Percentiles rank a stretch among this genome's conserved stretches.
Conservation (phyloP, 2,329 filamentous ascomycete species). For the Hortaea werneckii region DNA sequence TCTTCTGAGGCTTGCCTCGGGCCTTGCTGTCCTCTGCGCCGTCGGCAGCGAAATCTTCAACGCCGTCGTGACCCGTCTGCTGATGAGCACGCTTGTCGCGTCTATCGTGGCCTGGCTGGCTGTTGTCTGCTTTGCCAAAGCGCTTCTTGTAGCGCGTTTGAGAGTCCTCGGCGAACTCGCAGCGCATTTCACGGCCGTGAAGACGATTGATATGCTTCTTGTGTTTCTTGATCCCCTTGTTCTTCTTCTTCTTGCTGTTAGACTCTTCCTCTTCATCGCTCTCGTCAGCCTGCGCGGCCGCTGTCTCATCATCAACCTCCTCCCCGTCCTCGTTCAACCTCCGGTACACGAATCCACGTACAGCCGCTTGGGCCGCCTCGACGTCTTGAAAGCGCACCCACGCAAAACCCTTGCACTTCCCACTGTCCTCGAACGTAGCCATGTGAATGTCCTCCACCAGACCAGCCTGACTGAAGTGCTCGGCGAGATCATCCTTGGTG, state of each 20-base stretch:
- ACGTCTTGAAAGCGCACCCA: conserved; percentile 87
- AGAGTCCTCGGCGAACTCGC: conserved; percentile 90
- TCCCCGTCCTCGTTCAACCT: conserved; percentile 43
- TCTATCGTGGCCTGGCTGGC: conserved; percentile 2
- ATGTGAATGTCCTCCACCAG: conserved; percentile 73
- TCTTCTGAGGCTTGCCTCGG: conserved; percentile 16
- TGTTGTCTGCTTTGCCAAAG: conserved; percentile 52
- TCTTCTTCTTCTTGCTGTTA: conserved; percentile 23
- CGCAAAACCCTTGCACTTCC: conserved; percentile 95
- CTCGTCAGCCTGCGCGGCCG: conserved; percentile 32
- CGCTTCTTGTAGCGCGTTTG: conserved; percentile 86
- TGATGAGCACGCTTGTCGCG: conserved; percentile 1
- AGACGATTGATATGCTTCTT: conserved; percentile 80
- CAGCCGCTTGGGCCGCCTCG: conserved; percentile 62
- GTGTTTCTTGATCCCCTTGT: conserved; percentile 36
- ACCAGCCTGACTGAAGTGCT: conserved; percentile 79
- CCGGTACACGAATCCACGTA: conserved; percentile 68
- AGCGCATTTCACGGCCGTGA: conserved; percentile 67
- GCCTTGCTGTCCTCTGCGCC: neutral
- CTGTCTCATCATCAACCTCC: conserved; percentile 38
- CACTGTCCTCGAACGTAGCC: conserved; percentile 90
- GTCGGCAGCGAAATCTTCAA: no score
- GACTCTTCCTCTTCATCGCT: conserved; percentile 3
- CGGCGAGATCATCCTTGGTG: conserved; percentile 64
- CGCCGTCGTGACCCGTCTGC: neutral